phyloP scores from a whole-genome alignment of 108 stramenopile species.

The Aurantiochytrium sp. region DNA sequence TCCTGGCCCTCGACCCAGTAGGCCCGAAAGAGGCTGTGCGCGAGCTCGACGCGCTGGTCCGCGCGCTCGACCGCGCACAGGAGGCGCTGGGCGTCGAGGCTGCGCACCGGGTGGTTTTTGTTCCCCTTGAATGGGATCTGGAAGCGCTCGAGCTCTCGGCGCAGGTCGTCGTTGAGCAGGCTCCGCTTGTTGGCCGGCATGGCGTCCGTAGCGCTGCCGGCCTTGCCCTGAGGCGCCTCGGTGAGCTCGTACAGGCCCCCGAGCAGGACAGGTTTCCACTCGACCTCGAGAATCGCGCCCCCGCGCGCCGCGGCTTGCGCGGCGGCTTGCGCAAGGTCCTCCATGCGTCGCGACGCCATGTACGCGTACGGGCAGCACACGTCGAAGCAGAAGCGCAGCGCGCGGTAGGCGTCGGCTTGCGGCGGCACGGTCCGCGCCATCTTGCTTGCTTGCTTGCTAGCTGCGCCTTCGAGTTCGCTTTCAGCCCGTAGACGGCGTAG shows the following conservation, averaged over 20 bases:
- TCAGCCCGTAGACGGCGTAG: too few relatives aligned
- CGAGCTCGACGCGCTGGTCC: background rate
- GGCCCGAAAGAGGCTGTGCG: background rate
- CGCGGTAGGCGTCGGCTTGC: background rate
- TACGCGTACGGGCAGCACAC: constrained; percentile 8
- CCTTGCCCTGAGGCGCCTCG: background rate
- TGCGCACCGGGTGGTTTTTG: background rate
- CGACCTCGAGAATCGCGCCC: background rate
- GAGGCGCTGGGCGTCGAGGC: background rate
- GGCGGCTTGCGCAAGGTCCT: background rate
- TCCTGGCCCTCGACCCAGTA: background rate
- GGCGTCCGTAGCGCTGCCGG: background rate
- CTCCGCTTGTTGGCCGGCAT: background rate
- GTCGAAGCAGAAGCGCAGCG: background rate
- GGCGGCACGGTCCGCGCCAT: background rate
- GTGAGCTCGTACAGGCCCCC: background rate
- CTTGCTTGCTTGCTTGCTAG: too few relatives aligned
- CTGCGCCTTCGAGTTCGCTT: too few relatives aligned
- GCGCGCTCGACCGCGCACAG: background rate
- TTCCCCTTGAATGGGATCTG: background rate
- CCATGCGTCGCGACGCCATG: constrained; percentile 12
- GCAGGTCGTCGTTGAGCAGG: background rate
- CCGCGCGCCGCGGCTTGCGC: background rate
- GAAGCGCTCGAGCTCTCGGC: background rate
- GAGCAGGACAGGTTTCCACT: background rate